Percentiles rank a stretch among this genome's conserved stretches.
Conservation (phyloP, 2,329 filamentous ascomycete genomes). For the Cryoendolithus antarcticus region DNA sequence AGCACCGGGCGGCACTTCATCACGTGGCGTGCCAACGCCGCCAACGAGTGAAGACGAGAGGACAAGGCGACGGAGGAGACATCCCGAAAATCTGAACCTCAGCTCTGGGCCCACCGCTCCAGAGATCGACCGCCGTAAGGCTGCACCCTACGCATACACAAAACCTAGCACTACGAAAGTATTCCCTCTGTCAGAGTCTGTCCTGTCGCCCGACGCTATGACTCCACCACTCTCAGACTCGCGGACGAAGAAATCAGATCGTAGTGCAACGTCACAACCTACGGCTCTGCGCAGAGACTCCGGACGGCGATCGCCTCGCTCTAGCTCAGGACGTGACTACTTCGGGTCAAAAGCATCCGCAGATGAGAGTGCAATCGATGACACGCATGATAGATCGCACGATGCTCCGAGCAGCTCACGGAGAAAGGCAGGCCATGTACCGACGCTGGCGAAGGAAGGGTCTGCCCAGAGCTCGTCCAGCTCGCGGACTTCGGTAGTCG, state of each 20-base stretch:
- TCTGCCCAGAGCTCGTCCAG: no score
- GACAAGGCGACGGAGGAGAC: conserved; percentile 10
- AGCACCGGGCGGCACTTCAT: conserved; percentile 7
- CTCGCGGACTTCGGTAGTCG: conserved; percentile 10
- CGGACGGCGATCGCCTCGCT: conserved; percentile 11
- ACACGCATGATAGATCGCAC: conserved; percentile 4
- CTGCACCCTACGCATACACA: no score
- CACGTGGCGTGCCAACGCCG: conserved; percentile 18
- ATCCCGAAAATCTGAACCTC: no score
- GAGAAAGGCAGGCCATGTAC: conserved; percentile 4
- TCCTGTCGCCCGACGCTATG: conserved; percentile 37
- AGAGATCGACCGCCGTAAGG: no score
- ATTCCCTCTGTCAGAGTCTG: conserved; percentile 8
- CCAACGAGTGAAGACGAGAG: conserved; percentile 27
- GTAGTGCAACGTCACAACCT: conserved; percentile 8
- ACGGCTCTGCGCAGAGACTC: conserved; percentile 16
- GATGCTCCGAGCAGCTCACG: conserved; percentile 2
- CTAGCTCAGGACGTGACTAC: conserved; percentile 14
- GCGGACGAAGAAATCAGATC: conserved; percentile 1
- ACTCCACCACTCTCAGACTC: conserved; percentile 24
- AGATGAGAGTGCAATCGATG: conserved; percentile 14
- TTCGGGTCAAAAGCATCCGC: conserved; percentile 8
- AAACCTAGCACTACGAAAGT: no score
- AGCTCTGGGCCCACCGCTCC: no score
- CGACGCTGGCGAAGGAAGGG: neutral